Conservation (phyloP, 352 stramenopile species). For the Phytophthora citricola region DNA sequence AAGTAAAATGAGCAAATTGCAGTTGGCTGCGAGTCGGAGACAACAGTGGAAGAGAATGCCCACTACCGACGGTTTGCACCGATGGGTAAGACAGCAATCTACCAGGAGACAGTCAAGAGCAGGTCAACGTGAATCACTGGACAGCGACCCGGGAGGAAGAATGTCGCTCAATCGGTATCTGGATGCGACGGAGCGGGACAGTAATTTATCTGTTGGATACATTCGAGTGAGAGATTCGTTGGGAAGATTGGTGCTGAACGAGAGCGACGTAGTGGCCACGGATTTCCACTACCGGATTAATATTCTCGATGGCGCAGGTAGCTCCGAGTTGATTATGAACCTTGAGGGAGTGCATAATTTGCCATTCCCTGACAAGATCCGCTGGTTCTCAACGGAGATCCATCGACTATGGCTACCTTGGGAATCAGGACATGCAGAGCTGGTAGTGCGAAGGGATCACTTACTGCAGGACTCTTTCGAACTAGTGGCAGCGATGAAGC, state of each 20-base stretch:
- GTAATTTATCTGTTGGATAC: constrained; percentile 73
- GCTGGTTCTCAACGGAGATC: constrained; percentile 87
- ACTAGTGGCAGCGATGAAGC: constrained; percentile 80
- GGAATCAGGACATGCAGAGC: constrained; percentile 80
- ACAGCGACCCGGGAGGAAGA: constrained; percentile 52
- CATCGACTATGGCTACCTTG: constrained; percentile 83
- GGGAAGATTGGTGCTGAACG: constrained; percentile 76
- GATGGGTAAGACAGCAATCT: constrained; percentile 64
- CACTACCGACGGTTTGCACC: constrained; percentile 72
- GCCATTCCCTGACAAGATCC: constrained; percentile 79
- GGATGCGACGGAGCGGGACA: constrained; percentile 65
- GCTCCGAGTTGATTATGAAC: constrained; percentile 86
- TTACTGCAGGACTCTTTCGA: constrained; percentile 90
- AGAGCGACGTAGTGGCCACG: constrained; percentile 78
- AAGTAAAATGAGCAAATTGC: constrained; percentile 73
- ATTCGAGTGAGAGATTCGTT: constrained; percentile 81
- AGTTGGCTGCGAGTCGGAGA: constrained; percentile 72
- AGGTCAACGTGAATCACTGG: constrained; percentile 54
- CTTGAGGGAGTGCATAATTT: constrained; percentile 82
- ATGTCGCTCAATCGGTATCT: constrained; percentile 53
- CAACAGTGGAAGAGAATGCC: constrained; percentile 85
- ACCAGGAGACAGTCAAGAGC: constrained; percentile 20
- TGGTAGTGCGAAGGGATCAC: constrained; percentile 81
- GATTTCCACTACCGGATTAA: constrained; percentile 88
- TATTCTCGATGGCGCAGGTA: constrained; percentile 70